phyloP scores from a whole-genome alignment of 108 stramenopile genomes.

The Skeletonema tropicum region DNA sequence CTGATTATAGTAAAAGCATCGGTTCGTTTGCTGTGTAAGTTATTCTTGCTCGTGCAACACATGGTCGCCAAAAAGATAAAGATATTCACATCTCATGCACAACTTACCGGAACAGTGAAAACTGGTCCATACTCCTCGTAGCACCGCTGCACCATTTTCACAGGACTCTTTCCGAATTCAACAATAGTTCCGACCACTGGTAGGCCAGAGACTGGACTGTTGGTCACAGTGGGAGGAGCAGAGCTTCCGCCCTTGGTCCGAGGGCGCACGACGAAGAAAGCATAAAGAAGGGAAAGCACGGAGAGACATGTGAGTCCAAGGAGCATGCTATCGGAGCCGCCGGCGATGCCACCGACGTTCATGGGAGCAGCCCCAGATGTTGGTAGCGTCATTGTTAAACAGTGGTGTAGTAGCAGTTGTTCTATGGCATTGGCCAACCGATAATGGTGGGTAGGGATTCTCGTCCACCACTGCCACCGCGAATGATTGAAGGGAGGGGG shows the following conservation, averaged over 20 bases:
- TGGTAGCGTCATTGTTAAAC: slow-evolving; percentile 6
- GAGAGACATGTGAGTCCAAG: slow-evolving; percentile 18
- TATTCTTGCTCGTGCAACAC: neutral
- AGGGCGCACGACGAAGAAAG: slow-evolving; percentile 39
- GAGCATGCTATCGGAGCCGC: slow-evolving; percentile 25
- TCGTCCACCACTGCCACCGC: no score
- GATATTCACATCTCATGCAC: slow-evolving; percentile 1
- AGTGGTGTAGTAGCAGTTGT: no score
- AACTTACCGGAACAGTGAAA: slow-evolving; percentile 91
- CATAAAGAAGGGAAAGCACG: slow-evolving; percentile 31
- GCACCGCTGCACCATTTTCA: slow-evolving; percentile 89
- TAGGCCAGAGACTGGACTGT: slow-evolving; percentile 58
- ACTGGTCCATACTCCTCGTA: slow-evolving; percentile 88
- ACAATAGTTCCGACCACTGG: slow-evolving; percentile 84
- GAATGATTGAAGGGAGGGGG: no score
- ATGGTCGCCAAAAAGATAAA: neutral
- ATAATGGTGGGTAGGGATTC: no score
- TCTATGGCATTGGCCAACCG: no score
- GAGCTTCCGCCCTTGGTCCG: slow-evolving; percentile 49
- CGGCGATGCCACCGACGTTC: slow-evolving; percentile 1
- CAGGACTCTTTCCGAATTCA: slow-evolving; percentile 90
- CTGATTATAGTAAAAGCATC: slow-evolving; percentile 29
- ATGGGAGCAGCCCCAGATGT: slow-evolving; percentile 4
- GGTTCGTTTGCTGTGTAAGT: slow-evolving; percentile 1
- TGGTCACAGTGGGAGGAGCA: slow-evolving; percentile 77